phyloP scores from a whole-genome alignment of 1,139 yeast genomes.

The Tardiomyces blankii region DNA sequence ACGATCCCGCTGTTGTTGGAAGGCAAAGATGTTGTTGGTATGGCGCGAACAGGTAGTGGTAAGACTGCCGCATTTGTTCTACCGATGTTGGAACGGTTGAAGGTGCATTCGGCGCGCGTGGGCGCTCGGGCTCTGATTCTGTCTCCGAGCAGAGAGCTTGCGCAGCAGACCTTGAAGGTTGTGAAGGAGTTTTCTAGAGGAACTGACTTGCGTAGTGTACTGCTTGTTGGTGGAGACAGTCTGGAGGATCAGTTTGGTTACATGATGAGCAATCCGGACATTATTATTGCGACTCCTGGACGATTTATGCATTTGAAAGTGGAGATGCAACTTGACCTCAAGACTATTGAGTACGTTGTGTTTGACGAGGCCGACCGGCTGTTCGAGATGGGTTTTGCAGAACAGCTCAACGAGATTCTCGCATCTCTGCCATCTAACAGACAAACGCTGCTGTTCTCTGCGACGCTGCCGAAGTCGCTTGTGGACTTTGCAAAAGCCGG shows the following conservation, averaged over 20 bases:
- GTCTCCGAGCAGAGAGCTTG: slow-evolving; percentile 92
- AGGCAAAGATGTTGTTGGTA: slow-evolving; percentile 91
- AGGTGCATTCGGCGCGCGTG: slow-evolving; percentile 72
- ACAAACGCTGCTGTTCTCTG: slow-evolving; percentile 86
- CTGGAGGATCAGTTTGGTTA: slow-evolving; percentile 89
- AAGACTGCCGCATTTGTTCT: slow-evolving; percentile 96
- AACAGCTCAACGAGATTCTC: slow-evolving; percentile 81
- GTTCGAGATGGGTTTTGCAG: slow-evolving; percentile 95
- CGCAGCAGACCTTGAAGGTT: slow-evolving; percentile 81
- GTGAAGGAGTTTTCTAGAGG: slow-evolving; percentile 82
- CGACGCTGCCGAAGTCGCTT: slow-evolving; percentile 83
- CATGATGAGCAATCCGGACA: slow-evolving; percentile 92
- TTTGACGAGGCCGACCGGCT: slow-evolving; percentile 98
- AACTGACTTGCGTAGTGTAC: slow-evolving; percentile 67
- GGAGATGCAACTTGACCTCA: slow-evolving; percentile 83
- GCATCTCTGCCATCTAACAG: slow-evolving; percentile 73
- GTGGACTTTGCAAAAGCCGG: slow-evolving; percentile 99
- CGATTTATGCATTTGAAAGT: slow-evolving; percentile 90
- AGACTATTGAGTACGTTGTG: slow-evolving; percentile 76
- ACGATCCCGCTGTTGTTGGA: slow-evolving; percentile 85
- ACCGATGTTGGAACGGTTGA: slow-evolving; percentile 80
- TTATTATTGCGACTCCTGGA: slow-evolving; percentile 95
- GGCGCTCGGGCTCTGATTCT: slow-evolving; percentile 84
- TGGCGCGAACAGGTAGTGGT: slow-evolving; percentile 99
- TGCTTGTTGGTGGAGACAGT: slow-evolving; percentile 94